Conservation (phyloP, 495 filamentous ascomycete species). For the Hypoxylon subgilvum region DNA sequence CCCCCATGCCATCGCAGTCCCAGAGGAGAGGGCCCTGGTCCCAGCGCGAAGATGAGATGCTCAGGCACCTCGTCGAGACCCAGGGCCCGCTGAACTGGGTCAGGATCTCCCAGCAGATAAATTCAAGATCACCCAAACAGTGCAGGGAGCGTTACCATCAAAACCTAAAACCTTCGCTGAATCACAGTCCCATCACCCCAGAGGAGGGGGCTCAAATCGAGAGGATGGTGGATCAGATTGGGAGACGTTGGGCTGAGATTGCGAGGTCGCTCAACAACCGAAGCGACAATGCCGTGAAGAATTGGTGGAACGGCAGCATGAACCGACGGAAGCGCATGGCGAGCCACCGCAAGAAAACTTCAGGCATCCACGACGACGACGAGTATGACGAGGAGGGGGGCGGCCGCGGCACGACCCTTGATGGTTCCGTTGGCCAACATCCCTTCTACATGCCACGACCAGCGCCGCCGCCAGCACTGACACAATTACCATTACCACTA, state of each 20-base stretch:
- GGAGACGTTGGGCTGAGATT: conserved; percentile 95
- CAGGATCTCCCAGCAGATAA: conserved; percentile 76
- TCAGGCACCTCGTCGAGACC: conserved; percentile 73
- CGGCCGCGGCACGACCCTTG: too few relatives aligned
- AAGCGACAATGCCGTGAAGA: conserved; percentile 98
- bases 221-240: conserved; percentile 77
- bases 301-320: conserved; percentile 98
- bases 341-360: conserved; percentile 34
- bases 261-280: conserved; percentile 82
- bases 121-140: conserved; percentile 87
- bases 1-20: conserved; percentile 54
- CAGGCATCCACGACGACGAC: conserved; percentile 12
- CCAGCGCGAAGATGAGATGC: conserved; percentile 73
- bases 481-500: too few relatives aligned
- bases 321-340: conserved; percentile 67
- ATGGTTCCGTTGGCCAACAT: too few relatives aligned
- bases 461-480: background rate
- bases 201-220: conserved; percentile 89
- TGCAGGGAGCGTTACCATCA: conserved; percentile 95
- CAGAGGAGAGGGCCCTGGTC: conserved; percentile 82
- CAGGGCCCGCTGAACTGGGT: conserved; percentile 94
- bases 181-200: conserved; percentile 88
- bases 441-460: too few relatives aligned
- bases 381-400: too few relatives aligned
- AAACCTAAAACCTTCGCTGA: conserved; percentile 88